Evolutionary conservation across 306 rosid species (phyloP).

Genomic region (Medicago arabica): DNA sequence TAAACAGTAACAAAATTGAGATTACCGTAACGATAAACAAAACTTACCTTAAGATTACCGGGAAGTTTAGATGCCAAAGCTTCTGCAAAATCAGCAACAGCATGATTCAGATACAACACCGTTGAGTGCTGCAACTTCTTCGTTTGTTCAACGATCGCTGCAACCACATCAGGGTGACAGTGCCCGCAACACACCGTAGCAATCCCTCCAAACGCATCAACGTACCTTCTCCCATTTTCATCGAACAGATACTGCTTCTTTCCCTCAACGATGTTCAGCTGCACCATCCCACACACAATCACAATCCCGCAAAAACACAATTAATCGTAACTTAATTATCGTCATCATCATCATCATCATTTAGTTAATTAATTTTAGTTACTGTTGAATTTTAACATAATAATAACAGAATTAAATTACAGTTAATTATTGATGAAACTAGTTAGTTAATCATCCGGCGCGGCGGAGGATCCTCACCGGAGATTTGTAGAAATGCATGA

Average conservation of each 20-base stretch:
- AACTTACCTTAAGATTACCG: constrained; percentile 77
- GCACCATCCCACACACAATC: constrained; percentile 19
- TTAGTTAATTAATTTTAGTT: not conserved
- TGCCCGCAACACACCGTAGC: constrained; percentile 98
- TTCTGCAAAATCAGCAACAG: constrained; percentile 83
- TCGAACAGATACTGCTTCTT: constrained; percentile 87
- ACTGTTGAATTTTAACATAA: not conserved
- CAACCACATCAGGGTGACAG: constrained; percentile 93
- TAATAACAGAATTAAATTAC: not conserved
- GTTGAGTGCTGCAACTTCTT: constrained; percentile 86
- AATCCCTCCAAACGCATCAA: constrained; percentile 93
- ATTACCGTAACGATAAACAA: not conserved
- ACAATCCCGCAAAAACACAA: not conserved
- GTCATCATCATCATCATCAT: not conserved
- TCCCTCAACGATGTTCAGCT: constrained; percentile 89
- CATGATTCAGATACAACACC: constrained; percentile 76
- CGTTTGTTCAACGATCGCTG: constrained; percentile 74
- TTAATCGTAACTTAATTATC: not conserved
- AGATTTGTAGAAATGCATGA: constrained; percentile 61
- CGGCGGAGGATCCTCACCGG: constrained; percentile 60
- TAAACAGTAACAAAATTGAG: not conserved
- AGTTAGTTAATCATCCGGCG: constrained; percentile 28
- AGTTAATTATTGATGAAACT: not conserved
- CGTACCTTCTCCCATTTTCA: constrained; percentile 80
- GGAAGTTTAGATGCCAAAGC: constrained; percentile 88